Base-by-base conservation (phyloP, 176 grass and related monocot species). In the Carex myosuroides region DNA sequence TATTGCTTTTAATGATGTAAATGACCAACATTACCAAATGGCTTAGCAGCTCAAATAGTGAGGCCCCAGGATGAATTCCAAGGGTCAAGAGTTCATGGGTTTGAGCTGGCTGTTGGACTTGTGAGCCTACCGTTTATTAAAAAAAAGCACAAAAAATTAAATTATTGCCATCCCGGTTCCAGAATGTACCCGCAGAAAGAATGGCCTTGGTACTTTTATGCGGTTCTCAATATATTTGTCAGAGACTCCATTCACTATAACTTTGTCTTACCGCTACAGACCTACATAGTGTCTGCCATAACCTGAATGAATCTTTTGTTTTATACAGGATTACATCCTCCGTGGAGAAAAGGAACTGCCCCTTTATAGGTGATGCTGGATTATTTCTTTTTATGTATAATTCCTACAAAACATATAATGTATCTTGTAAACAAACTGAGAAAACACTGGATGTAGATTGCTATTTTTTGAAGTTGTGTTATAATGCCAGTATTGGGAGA, bases 301-400 rank as follows among this genome's bases (percentile, higher is more conserved):
- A 55, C 22, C 5, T 0, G 8, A 55, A 21, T 77, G 22, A 77
- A 77, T 91, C 64, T 16, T 80, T 84, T 88, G 86, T 70, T 74
- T 60, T 89, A 91, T 70, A 16, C 65, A 98, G 96, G 96, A 98
- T 89, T 93, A 84, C 86, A 93, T 98, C 33, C 78, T 93, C 70
- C 96, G 96, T 30, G 93, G 90, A 83, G 89, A 95, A 65, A 98
- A 98, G 70, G 87, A 95, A 76, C 84, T 98, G 30, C 96, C 96
- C 10, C 86, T 98, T 66, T 95, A 93, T 79, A 95, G 96, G 96
- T 98, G 60, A 14, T 87, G 12, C 2, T 77, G 64, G 56, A 84
- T 64, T 86, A 37, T 35, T 66, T 70, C 16, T 70, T 77, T 63
- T 9, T 18, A 32, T 79, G 48, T 65, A 56, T 48, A 12, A 33